phyloP scores from a whole-genome alignment of 768 basidiomycete genomes.

The Rhodotorula toruloides region DNA sequence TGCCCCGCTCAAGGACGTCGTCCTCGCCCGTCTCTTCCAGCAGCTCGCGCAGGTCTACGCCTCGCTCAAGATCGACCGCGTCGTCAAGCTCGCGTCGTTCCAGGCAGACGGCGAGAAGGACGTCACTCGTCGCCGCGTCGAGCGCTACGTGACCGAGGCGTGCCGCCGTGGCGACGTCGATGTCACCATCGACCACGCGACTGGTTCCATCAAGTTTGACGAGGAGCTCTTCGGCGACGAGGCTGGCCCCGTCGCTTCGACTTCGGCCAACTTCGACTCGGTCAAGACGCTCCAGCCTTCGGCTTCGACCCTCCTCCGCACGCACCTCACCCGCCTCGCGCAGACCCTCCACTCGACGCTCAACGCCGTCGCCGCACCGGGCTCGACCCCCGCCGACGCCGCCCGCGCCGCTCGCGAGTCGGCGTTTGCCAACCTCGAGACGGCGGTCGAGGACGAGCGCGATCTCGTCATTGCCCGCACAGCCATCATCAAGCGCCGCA shows the following conservation, averaged over 20 bases:
- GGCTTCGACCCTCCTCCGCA: constrained; percentile 65
- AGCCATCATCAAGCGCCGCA: constrained; percentile 42
- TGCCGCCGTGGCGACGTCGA: constrained; percentile 75
- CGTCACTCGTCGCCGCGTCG: constrained; percentile 51
- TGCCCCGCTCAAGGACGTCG: constrained; percentile 80
- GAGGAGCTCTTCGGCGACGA: constrained; percentile 54
- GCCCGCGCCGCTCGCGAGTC: constrained; percentile 52
- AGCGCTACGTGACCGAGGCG: constrained; percentile 89
- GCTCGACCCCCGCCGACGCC: constrained; percentile 51
- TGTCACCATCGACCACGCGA: constrained; percentile 82
- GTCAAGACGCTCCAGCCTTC: constrained; percentile 59
- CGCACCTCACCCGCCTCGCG: constrained; percentile 72
- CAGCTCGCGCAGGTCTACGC: constrained; percentile 91
- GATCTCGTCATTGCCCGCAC: constrained; percentile 48
- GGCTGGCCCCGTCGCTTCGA: constrained; percentile 47
- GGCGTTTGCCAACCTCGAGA: constrained; percentile 57
- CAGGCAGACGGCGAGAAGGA: constrained; percentile 72
- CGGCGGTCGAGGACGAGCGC: constrained; percentile 66
- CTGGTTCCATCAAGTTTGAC: constrained; percentile 74
- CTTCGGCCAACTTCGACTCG: constrained; percentile 47
- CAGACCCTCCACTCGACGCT: constrained; percentile 57
- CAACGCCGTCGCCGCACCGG: constrained; percentile 48
- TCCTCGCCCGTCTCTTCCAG: constrained; percentile 81
- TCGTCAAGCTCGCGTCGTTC: constrained; percentile 73
- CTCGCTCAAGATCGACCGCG: constrained; percentile 69